These are phyloP conservation scores for Chlamydomonas sp. DNA, from an alignment of 139 green algal genomes.

Conservation along the genomic window DNA sequence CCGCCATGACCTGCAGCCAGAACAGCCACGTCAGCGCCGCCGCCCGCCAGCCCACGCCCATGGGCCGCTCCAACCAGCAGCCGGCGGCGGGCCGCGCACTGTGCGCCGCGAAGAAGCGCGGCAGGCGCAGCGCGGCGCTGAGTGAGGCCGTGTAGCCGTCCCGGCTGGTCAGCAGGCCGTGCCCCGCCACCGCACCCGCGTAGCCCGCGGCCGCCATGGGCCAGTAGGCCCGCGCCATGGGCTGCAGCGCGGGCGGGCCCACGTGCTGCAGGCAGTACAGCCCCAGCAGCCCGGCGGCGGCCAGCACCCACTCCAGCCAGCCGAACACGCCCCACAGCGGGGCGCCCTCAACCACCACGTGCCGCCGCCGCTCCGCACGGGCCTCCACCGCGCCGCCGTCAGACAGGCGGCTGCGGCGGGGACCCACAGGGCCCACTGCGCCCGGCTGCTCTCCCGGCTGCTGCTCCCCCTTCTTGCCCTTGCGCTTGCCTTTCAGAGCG, in stretches of 20 bases:
- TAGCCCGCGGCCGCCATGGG: slow-evolving; percentile 41
- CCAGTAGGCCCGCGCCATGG: slow-evolving; percentile 43
- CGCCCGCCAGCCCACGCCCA: slow-evolving; percentile 47
- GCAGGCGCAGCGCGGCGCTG: slow-evolving; percentile 39
- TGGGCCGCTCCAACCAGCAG: slow-evolving; percentile 40
- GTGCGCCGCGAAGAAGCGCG: slow-evolving; percentile 22
- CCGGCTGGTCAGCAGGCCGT: slow-evolving; percentile 26
- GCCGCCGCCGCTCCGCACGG: neutral
- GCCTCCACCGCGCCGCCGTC: slow-evolving; percentile 13
- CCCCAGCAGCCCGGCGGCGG: slow-evolving; percentile 2
- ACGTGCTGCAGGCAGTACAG: slow-evolving; percentile 42
- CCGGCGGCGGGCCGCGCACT: slow-evolving; percentile 5
- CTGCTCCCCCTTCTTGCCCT: neutral
- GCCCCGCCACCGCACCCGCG: slow-evolving; percentile 19
- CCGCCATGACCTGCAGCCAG: slow-evolving; percentile 48
- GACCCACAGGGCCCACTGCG: too few species aligned
- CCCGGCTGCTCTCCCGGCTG: neutral
- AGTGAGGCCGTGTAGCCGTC: slow-evolving; percentile 42
- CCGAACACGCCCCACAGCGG: slow-evolving; percentile 36
- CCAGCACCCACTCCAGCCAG: slow-evolving; percentile 44
- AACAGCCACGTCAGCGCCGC: slow-evolving; percentile 43
- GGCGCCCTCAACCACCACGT: slow-evolving; percentile 5
- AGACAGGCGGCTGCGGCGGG: slow-evolving; percentile 6
- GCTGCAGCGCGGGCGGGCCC: neutral
- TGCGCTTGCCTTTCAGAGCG: neutral